Evolutionary conservation across 257 asterid genomes (phyloP), one percentile per base, ranked within the genome.

Genomic region (Solanum sparsipilum): DNA sequence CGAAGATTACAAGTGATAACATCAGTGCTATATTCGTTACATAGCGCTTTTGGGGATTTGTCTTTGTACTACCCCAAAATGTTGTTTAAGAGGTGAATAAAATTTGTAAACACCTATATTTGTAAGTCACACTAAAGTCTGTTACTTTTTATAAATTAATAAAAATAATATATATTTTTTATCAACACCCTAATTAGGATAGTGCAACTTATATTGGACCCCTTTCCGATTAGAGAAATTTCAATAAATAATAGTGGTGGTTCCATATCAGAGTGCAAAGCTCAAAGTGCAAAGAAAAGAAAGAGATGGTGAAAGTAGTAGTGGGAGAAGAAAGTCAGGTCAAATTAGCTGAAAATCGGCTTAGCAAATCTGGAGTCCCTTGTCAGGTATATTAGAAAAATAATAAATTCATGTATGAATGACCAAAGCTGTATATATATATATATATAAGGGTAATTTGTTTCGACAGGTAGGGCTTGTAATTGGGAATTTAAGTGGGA

Each of bases 291-390:
- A 18, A 20, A 56, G n/a, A 36, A 75, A 27, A 39, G 35, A 39
- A 39, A 44, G 36, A 13, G 4, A 96, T 95, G 99, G 98, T 96
- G 95, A 96, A 93, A 89, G 86, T 89, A 9, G 99, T 95, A 4
- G 89, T 94, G 78, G 99, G 98, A 88, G 99, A 96, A 90, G 98
- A 96, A 89, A 88, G 90, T 25, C 98, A 91, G 84, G 93, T 94
- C 58, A 94, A 92, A 87, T 86, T 90, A 89, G 91, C 89, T 52
- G 98, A 96, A 89, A 89, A 93, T 88, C 98, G 98, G 84, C 97
- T 95, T 90, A 89, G 93, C 88, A 90, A 89, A 89, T 92, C 94
- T 31, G 89, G 96, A 36, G 74, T 92, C 70, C 91, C 93, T 11
- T 92, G 93, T 67, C 93, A 96, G 98, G 98, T 95, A 13, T 75